Percentiles rank a stretch among this genome's conserved stretches.
These are phyloP conservation scores for Fraxinus velutina DNA, from an alignment of 305 asterid species.

Conservation along the genomic window DNA sequence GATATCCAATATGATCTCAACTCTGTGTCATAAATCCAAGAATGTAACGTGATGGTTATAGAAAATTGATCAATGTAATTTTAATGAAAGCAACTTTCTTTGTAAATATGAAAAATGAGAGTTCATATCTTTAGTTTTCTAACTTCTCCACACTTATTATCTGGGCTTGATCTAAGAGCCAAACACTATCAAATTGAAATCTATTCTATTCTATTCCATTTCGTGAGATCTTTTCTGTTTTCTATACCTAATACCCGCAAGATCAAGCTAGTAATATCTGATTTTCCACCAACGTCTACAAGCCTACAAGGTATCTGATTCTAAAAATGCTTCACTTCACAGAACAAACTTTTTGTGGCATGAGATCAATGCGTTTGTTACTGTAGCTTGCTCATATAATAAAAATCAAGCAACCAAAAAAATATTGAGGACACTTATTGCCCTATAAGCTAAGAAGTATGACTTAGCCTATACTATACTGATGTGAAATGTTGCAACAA, in stretches of 20 bases:
- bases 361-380: not conserved
- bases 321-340: not conserved
- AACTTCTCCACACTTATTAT: not conserved
- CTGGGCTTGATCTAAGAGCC: not conserved
- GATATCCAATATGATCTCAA: not conserved
- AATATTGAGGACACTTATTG: not conserved
- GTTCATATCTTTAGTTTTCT: slow-evolving; percentile 34
- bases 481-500: not conserved
- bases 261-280: not conserved
- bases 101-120: slow-evolving; percentile 14
- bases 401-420: not conserved
- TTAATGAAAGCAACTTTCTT: not conserved
- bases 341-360: not conserved
- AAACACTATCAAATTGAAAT: not conserved
- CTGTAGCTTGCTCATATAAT: not conserved
- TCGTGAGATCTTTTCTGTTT: not conserved
- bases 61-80: not conserved
- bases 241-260: not conserved
- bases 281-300: not conserved
- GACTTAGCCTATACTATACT: not conserved
- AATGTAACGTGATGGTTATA: not conserved
- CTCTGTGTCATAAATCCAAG: not conserved
- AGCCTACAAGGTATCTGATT: not conserved
- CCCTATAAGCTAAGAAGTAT: not conserved
- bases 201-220: not conserved